phyloP scores from a whole-genome alignment of 805 yeast species.

The Wickerhamiella azyma region DNA sequence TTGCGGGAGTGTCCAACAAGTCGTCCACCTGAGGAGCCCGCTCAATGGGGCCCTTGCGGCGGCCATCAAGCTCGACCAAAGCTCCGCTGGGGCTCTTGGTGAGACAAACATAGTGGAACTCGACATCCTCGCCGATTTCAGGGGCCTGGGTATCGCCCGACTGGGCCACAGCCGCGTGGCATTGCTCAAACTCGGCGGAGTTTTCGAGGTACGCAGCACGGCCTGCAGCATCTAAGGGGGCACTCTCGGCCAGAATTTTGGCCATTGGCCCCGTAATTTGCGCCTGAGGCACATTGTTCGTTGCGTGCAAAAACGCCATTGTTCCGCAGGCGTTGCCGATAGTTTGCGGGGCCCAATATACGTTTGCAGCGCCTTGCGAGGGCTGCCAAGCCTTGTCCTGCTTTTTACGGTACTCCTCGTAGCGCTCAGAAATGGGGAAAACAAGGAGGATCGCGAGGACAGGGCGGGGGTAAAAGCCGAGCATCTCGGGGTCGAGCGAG shows the following conservation, averaged over 20 bases:
- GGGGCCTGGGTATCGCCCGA: slow-evolving; percentile 30
- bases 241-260: slow-evolving; percentile 21
- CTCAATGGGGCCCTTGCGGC: slow-evolving; percentile 62
- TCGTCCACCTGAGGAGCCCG: slow-evolving; percentile 42
- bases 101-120: slow-evolving; percentile 68
- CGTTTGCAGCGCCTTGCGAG: slow-evolving; percentile 18
- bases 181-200: slow-evolving; percentile 28
- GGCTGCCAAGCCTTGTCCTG: slow-evolving; percentile 27
- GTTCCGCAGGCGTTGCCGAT: slow-evolving; percentile 87
- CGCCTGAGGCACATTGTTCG: slow-evolving; percentile 26
- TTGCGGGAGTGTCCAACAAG: slow-evolving; percentile 37
- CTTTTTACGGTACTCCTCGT: slow-evolving; percentile 37
- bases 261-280: slow-evolving; percentile 20
- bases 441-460: slow-evolving; percentile 58
- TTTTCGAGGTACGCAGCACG: slow-evolving; percentile 34
- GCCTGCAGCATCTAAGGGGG: slow-evolving; percentile 22
- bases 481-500: slow-evolving; percentile 73
- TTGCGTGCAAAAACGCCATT: slow-evolving; percentile 66
- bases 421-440: slow-evolving; percentile 60
- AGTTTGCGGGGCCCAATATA: slow-evolving; percentile 75
- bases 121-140: slow-evolving; percentile 32
- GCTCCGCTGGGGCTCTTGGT: slow-evolving; percentile 36
- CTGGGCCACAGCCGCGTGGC: slow-evolving; percentile 28
- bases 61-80: slow-evolving; percentile 78
- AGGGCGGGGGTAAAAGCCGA: slow-evolving; percentile 74